Percentiles rank a stretch among this genome's conserved stretches.
Evolutionary conservation across 208 protist species (phyloP).

Genomic region (Tritrichomonas musculus): DNA sequence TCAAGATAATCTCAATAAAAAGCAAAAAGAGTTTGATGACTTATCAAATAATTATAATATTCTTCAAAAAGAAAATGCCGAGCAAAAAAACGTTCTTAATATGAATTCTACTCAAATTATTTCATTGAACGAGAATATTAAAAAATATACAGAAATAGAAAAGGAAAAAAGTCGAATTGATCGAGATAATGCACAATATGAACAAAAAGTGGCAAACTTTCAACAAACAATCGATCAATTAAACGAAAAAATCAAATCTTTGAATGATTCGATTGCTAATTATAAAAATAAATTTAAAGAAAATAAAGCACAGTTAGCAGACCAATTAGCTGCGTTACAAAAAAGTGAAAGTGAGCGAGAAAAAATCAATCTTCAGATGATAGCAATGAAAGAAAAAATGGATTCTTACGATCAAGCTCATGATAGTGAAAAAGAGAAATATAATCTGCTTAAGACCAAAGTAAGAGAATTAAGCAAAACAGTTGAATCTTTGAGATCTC

Average conservation of each 20-base stretch:
- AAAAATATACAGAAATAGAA: neutral
- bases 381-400: neutral
- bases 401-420: neutral
- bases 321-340: neutral
- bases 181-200: slow-evolving; percentile 12
- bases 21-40: neutral
- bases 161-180: neutral
- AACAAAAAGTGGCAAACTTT: neutral
- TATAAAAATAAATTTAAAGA: neutral
- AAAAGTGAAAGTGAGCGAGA: neutral
- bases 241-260: neutral
- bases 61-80: neutral
- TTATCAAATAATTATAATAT: neutral
- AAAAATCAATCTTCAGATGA: neutral
- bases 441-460: neutral
- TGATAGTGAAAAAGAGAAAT: neutral
- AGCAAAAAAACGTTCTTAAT: neutral
- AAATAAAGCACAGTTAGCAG: neutral
- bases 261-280: neutral
- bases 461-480: neutral
- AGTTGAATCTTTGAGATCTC: neutral
- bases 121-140: neutral
- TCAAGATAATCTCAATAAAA: neutral
- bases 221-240: neutral
- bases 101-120: neutral